Conservation (phyloP, 768 basidiomycete species). For the Naganishia friedmannii region DNA sequence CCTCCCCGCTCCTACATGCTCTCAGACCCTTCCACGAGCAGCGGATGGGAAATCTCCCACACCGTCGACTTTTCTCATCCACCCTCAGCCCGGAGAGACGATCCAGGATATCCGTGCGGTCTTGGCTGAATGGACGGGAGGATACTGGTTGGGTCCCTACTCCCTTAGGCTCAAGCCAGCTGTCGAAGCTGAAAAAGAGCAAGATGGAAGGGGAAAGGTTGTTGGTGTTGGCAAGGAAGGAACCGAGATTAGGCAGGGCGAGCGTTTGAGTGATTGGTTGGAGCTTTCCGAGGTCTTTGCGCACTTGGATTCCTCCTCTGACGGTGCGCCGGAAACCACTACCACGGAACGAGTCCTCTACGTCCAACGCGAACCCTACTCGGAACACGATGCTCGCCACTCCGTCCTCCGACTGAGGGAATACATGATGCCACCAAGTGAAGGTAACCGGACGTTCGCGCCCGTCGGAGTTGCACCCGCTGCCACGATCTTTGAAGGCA, state of each 20-base stretch:
- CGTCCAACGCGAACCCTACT: slow-evolving; percentile 54
- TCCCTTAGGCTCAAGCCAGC: slow-evolving; percentile 44
- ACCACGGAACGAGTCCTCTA: slow-evolving; percentile 49
- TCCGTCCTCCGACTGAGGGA: slow-evolving; percentile 53
- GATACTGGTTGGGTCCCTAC: slow-evolving; percentile 56
- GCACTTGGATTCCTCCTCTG: slow-evolving; percentile 33
- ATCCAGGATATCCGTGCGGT: slow-evolving; percentile 52
- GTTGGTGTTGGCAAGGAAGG: slow-evolving; percentile 43
- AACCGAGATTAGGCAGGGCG: slow-evolving; percentile 44
- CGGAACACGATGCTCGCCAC: slow-evolving; percentile 52
- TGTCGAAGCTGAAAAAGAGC: slow-evolving; percentile 22
- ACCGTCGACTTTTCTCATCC: slow-evolving; percentile 37
- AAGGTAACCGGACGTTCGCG: slow-evolving; percentile 40
- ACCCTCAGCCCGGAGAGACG: slow-evolving; percentile 49
- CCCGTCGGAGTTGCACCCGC: slow-evolving; percentile 46
- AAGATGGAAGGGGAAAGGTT: slow-evolving; percentile 36
- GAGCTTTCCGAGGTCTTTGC: slow-evolving; percentile 54
- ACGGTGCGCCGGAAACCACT: slow-evolving; percentile 33
- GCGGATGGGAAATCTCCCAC: slow-evolving; percentile 18
- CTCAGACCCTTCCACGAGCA: slow-evolving; percentile 41
- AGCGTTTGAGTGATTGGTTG: slow-evolving; percentile 53
- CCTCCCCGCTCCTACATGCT: slow-evolving; percentile 41
- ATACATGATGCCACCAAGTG: slow-evolving; percentile 43
- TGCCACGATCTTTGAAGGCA: slow-evolving; percentile 48
- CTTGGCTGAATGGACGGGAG: slow-evolving; percentile 53